Base-by-base conservation (phyloP, 2,329 filamentous ascomycete genomes). In the Ophiosphaerella herpotricha region DNA sequence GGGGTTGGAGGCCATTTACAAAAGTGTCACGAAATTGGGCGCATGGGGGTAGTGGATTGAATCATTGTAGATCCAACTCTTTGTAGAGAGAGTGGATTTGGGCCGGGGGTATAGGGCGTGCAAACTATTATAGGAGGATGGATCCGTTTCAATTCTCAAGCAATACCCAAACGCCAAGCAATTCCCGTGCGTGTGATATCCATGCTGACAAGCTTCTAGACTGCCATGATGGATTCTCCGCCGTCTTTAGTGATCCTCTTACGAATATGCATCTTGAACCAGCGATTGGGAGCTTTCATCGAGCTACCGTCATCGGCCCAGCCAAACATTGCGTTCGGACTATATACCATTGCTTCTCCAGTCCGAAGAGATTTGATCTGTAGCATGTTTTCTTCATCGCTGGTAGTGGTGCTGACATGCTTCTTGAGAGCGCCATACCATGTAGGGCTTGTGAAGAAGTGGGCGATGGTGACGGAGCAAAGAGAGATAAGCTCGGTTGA, bases 401-500 rank as follows among this genome's bases (percentile, higher is more conserved):
- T 18, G 7, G 46, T 48, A 5, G 54, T 46, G 79, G 47, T 82
- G 29, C 47, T 56, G 1, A 88, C 68, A 63, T 79, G 75, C 12
- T 60, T 58, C 26, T 64, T 62, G 36, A 84, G 70, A 0, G 75
- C 75, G 0, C 64, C 62, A 24, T 84, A 78, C 87, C 87, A 90
- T 1, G 79, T 78, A 0, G 87, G 87, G 0, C 82, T 86, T 0
- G 78, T 84, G 68, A 92, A 92, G 0, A 86, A 80, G 63, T 92
- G 88, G 0, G 91, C 84, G 13, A 91, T 78, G 0, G 84, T 88
- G n/a, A 89, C 74, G 1, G 83, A 85, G 67, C 86, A 91, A 0
- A 93, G 75, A 45, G 90, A 87, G 0, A 93, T 78, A 0, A 94
- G 78, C 13, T 80, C 78, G 0, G 85, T 83, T 0, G 85, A 86